Evolutionary conservation across 2,329 filamentous ascomycete species (phyloP).

Genomic region (Colletotrichum lindemuthianum): DNA sequence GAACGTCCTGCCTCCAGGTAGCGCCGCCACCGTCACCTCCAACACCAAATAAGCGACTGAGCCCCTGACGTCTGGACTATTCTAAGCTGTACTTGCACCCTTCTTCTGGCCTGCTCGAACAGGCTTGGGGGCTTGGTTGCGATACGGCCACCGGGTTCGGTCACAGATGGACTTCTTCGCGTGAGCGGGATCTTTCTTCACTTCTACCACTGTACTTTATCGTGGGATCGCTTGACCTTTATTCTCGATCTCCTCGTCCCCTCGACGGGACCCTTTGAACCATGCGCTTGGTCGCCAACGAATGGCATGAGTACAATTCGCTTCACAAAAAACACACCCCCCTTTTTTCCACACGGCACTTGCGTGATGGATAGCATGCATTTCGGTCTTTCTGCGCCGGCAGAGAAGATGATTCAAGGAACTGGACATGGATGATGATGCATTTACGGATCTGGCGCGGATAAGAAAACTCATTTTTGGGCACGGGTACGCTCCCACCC

Average conservation of each 20-base stretch:
- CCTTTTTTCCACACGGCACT: slow-evolving; percentile 21
- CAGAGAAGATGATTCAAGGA: slow-evolving; percentile 33
- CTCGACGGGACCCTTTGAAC: slow-evolving; percentile 31
- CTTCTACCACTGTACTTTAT: slow-evolving; percentile 50
- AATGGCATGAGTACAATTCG: slow-evolving; percentile 34
- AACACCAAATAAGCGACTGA: slow-evolving; percentile 24
- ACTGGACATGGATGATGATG: slow-evolving; percentile 36
- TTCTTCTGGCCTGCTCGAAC: slow-evolving; percentile 24
- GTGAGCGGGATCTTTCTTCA: slow-evolving; percentile 39
- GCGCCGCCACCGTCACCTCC: slow-evolving; percentile 42
- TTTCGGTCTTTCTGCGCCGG: slow-evolving; percentile 12
- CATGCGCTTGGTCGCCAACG: slow-evolving; percentile 34
- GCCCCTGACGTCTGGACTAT: slow-evolving; percentile 1
- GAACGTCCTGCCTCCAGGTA: slow-evolving; percentile 59
- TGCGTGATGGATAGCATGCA: slow-evolving; percentile 30
- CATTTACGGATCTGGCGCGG: slow-evolving; percentile 36
- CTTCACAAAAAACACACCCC: slow-evolving; percentile 5
- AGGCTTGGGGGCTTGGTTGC: slow-evolving; percentile 26
- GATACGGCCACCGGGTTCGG: slow-evolving; percentile 30
- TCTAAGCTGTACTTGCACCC: slow-evolving; percentile 26
- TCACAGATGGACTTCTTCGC: slow-evolving; percentile 19
- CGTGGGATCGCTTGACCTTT: slow-evolving; percentile 42
- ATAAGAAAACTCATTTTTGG: slow-evolving; percentile 15
- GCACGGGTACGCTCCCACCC: slow-evolving; percentile 27
- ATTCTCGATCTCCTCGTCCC: slow-evolving; percentile 44